Evolutionary conservation across 1,284 basidiomycete genomes (phyloP).

Genomic region (Leccinum glutinopallens): DNA sequence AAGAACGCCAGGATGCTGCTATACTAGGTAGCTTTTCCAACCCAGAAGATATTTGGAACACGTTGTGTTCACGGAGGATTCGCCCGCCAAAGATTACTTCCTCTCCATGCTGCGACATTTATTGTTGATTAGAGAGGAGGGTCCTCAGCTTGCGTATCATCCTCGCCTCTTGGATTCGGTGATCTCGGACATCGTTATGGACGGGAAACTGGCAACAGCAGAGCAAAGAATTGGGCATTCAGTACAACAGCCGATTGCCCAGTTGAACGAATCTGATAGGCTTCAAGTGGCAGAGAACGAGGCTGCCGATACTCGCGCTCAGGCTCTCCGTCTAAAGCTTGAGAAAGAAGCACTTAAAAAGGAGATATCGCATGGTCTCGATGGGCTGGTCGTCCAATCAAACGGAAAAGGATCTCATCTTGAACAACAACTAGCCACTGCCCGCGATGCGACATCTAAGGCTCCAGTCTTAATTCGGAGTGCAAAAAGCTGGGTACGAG

Average conservation of each 20-base stretch:
- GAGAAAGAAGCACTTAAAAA: conserved; percentile 80
- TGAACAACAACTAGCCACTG: conserved; percentile 80
- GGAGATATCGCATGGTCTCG: conserved; percentile 79
- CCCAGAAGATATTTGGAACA: conserved; percentile 87
- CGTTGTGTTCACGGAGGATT: conserved; percentile 75
- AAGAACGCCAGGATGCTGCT: conserved; percentile 77
- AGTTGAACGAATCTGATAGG: conserved; percentile 91
- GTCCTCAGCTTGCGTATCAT: conserved; percentile 81
- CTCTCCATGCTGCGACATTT: conserved; percentile 92
- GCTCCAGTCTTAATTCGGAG: conserved; percentile 78
- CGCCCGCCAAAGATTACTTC: conserved; percentile 85
- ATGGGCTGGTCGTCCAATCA: conserved; percentile 83
- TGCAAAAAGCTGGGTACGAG: conserved; percentile 83
- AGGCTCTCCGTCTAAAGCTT: conserved; percentile 63
- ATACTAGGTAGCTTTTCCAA: conserved; percentile 79
- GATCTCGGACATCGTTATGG: conserved; percentile 91
- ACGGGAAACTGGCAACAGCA: conserved; percentile 86
- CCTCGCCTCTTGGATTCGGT: conserved; percentile 95
- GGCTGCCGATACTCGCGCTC: conserved; percentile 65
- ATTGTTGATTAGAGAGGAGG: conserved; percentile 88
- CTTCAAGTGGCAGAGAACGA: conserved; percentile 82
- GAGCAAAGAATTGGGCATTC: conserved; percentile 88
- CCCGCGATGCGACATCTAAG: conserved; percentile 78
- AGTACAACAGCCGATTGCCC: conserved; percentile 86
- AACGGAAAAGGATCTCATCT: conserved; percentile 74